Evolutionary conservation across 164 flowering plant species (phyloP), one percentile per base, ranked within the genome.

Genomic region (Hamamelis virginiana): DNA sequence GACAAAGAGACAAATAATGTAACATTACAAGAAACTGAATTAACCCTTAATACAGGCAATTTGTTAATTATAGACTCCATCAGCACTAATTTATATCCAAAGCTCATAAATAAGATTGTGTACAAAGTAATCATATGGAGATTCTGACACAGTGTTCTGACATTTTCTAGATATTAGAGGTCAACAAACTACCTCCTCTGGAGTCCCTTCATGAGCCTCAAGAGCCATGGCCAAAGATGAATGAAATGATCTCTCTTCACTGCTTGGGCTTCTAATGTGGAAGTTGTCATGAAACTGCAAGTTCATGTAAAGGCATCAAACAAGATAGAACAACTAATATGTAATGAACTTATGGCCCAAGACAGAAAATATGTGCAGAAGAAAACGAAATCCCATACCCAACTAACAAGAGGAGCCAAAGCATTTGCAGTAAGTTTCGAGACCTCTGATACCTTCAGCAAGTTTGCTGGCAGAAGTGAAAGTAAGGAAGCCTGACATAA

Each of bases 401-500:
- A 94, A 65, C 63, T 22, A 58, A 92, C 88, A 73, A 94, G 75
- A 45, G 90, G 87, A 45, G 72, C 61, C 82, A 94, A 74, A 58
- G 43, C 73, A 12, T 69, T 78, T 10, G 81, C 84, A 59, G 88
- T 89, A 65, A 90, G 74, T 51, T 80, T 76, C 64, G 86, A 69
- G 70, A 70, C 65, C 22, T 83, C 85, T 46, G 81, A 76, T 68
- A 84, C 57, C 67, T 83, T 77, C 76, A 76, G 72, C 68, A 90
- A 75, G 73, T 82, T 63, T 58, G 26, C 27, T 57, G 98, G 98
- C 57, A 92, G 64, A 76, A 91, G 87, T 50, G 98, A 94, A 46
- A 94, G 86, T 63, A 94, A 81, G 61, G 96, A 80, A 72, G 97
- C 97, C 98, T 92, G 94, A 75, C 71, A 82, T 19, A 66, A 64